Evolutionary conservation across 179 eudicot species (phyloP), one percentile per base, ranked within the genome.

Genomic region (Beta corolliflora): DNA sequence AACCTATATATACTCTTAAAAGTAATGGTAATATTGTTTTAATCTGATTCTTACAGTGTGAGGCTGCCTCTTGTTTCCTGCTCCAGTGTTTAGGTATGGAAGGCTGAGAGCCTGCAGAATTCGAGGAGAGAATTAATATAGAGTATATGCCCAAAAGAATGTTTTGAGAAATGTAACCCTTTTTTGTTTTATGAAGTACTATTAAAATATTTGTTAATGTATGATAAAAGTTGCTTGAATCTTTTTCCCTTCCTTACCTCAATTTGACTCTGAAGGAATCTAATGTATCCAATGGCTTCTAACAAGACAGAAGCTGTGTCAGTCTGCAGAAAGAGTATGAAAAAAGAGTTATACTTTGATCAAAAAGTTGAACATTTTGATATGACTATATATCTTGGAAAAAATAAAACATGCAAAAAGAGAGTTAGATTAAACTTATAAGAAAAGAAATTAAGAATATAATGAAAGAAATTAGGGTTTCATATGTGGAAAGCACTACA

Each of bases 91-190:
- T 86, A 94, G 85, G 91, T 94, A 94, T 65, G 97, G 97, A 55
- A 90, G 80, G 86, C 98, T 92, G 25, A 93, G 97, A 36, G 98
- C 98, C 98, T 94, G 92, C 90, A 79, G 10, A 25, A 21, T 67
- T 64, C 78, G 58, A 84, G 71, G 25, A 58, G 41, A 21, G 54
- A 75, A 52, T 60, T 16, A 48, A 23, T 11, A 29, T 29, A 71
- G 50, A 61, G 19, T 55, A 80, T 72, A 79, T 70, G 56, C 52
- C 76, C 79, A 59, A 83, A 50, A 75, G 79, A 79, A 75, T 83
- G 84, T 82, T 77, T 77, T 53, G 81, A 71, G 64, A 80, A 54
- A 53, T 71, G 41, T 75, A 74, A 74, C 44, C 52, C 13, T 25
- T 29, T 18, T 56, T 29, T 61, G 25, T 50, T 31, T 46, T 23